Evolutionary conservation across 805 yeast species (phyloP).

Genomic region (Candida parachauliodes): DNA sequence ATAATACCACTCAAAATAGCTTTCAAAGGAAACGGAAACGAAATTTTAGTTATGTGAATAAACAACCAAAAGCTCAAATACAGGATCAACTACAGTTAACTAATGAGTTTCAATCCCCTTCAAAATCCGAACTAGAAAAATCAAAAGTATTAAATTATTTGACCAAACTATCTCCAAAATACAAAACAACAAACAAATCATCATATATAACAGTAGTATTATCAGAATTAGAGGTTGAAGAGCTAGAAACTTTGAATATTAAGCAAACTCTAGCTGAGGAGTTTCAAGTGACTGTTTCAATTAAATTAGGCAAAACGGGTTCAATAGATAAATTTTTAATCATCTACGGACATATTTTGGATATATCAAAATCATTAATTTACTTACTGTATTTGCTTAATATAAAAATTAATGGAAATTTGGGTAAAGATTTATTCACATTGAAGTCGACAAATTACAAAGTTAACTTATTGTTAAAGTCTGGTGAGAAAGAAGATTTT

Average conservation of each 20-base stretch:
- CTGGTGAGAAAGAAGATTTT: background rate
- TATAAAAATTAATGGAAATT: slow-evolving; percentile 24
- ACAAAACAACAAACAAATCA: background rate
- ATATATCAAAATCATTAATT: slow-evolving; percentile 21
- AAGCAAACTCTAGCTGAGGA: slow-evolving; percentile 14
- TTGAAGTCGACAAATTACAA: slow-evolving; percentile 31
- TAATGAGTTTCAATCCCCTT: background rate
- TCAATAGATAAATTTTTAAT: slow-evolving; percentile 29
- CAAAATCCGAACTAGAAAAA: slow-evolving; percentile 6
- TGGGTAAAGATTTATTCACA: slow-evolving; percentile 20
- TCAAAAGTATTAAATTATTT: slow-evolving; percentile 9
- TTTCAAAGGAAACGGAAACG: slow-evolving; percentile 1
- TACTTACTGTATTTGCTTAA: slow-evolving; percentile 23
- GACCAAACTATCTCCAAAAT: background rate
- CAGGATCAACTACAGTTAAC: slow-evolving; percentile 1
- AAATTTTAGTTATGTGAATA: background rate
- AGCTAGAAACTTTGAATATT: slow-evolving; percentile 16
- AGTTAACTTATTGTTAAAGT: slow-evolving; percentile 11
- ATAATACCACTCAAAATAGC: background rate
- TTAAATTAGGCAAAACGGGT: slow-evolving; percentile 21
- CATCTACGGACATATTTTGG: slow-evolving; percentile 22
- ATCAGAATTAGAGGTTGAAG: slow-evolving; percentile 22
- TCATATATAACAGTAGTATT: slow-evolving; percentile 11
- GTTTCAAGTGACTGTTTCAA: slow-evolving; percentile 20
- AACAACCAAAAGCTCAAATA: background rate